phyloP scores from a whole-genome alignment of 768 basidiomycete genomes.

The Mycena indigotica region DNA sequence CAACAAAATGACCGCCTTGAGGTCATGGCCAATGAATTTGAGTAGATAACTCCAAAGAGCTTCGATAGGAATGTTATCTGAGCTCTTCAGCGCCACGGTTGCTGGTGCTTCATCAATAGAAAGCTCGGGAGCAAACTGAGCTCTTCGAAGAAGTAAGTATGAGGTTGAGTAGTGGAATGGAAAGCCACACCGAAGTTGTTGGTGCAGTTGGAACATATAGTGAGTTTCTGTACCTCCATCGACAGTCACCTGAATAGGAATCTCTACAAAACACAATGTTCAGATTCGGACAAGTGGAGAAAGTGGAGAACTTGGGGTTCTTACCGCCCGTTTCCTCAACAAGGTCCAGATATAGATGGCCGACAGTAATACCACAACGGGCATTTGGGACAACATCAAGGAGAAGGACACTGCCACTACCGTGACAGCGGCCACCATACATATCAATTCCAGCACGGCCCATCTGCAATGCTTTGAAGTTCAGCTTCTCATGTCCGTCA shows the following conservation, averaged over 20 bases:
- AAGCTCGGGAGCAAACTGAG: slow-evolving; percentile 20
- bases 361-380: slow-evolving; percentile 19
- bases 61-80: slow-evolving; percentile 29
- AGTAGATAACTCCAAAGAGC: slow-evolving; percentile 27
- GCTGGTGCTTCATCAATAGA: slow-evolving; percentile 17
- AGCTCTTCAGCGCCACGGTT: slow-evolving; percentile 23
- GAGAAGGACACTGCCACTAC: slow-evolving; percentile 14
- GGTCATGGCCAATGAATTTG: slow-evolving; percentile 16
- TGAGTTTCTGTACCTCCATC: slow-evolving; percentile 26
- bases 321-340: slow-evolving; percentile 21
- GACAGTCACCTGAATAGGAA: slow-evolving; percentile 22
- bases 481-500: slow-evolving; percentile 33
- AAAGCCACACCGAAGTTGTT: slow-evolving; percentile 1
- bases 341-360: slow-evolving; percentile 26
- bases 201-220: slow-evolving; percentile 10
- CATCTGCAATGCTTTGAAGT: slow-evolving; percentile 26
- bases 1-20: slow-evolving; percentile 14
- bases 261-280: slow-evolving; percentile 8
- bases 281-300: background rate
- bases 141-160: background rate
- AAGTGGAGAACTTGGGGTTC: background rate
- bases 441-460: slow-evolving; percentile 25
- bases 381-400: slow-evolving; percentile 24
- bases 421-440: slow-evolving; percentile 27
- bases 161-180: background rate